These are phyloP conservation scores for Bruguiera gymnorhiza DNA, from an alignment of 345 rosid species.

Conservation along the genomic window DNA sequence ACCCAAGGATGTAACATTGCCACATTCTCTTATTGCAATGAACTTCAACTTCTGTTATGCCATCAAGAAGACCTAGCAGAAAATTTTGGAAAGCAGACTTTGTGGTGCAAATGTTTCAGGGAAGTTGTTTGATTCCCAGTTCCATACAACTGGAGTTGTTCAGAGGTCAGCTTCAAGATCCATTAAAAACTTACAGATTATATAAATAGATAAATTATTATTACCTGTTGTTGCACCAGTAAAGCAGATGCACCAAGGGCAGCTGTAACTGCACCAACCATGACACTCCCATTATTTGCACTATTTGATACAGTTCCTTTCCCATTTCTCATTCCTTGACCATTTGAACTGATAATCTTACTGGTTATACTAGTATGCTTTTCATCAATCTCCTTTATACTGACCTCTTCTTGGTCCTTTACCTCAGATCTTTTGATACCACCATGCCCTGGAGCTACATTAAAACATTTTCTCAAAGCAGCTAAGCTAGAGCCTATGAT, in stretches of 20 bases:
- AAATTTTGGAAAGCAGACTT: too few species aligned
- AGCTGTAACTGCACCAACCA: slow-evolving; percentile 87
- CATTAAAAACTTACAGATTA: background rate
- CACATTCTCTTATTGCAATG: too few species aligned
- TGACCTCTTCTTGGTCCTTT: slow-evolving; percentile 14
- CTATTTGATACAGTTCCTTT: slow-evolving; percentile 30
- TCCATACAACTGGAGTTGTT: background rate
- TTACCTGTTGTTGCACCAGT: slow-evolving; percentile 63
- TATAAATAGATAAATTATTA: slow-evolving; percentile 21
- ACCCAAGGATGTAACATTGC: too few species aligned
- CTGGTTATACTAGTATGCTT: slow-evolving; percentile 19
- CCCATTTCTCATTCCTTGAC: slow-evolving; percentile 23
- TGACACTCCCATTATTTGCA: slow-evolving; percentile 40
- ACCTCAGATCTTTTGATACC: slow-evolving; percentile 19
- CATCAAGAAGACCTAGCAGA: too few species aligned
- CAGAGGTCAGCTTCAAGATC: background rate
- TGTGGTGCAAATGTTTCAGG: too few species aligned
- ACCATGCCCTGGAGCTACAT: slow-evolving; percentile 43
- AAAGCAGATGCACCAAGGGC: slow-evolving; percentile 94
- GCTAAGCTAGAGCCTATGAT: slow-evolving; percentile 87
- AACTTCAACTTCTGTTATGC: too few species aligned
- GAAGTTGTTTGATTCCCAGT: background rate
- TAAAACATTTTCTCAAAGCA: slow-evolving; percentile 67
- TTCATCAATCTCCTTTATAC: slow-evolving; percentile 14
- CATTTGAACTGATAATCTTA: slow-evolving; percentile 21